phyloP scores from a whole-genome alignment of 2,329 filamentous ascomycete species.

The Didymella keratinophila region DNA sequence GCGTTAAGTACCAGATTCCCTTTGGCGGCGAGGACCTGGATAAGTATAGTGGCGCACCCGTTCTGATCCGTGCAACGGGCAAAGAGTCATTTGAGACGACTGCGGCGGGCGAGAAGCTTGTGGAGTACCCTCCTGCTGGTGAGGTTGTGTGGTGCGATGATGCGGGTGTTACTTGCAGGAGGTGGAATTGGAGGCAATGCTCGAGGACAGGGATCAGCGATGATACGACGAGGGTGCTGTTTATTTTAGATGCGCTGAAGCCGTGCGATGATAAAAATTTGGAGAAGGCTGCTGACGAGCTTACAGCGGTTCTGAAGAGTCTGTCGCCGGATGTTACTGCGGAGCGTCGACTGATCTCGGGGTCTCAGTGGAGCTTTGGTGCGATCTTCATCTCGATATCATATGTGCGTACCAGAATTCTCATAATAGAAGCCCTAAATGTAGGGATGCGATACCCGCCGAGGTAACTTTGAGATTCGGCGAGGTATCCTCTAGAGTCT shows the following conservation, averaged over 20 bases:
- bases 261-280: neutral
- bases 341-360: neutral
- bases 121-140: neutral
- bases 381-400: neutral
- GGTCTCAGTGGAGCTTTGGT: neutral
- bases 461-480: too few species aligned
- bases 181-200: neutral
- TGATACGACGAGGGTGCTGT: neutral
- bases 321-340: neutral
- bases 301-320: neutral
- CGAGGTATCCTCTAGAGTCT: too few species aligned
- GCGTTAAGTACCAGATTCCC: neutral
- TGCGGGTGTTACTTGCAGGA: neutral
- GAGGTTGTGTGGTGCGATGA: neutral
- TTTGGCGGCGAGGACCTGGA: neutral
- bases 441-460: too few species aligned
- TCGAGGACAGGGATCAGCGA: neutral
- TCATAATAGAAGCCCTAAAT: too few species aligned
- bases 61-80: neutral
- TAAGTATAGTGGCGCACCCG: neutral
- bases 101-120: neutral
- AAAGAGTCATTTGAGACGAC: neutral
- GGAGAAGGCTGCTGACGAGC: neutral
- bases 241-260: neutral
- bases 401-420: too few species aligned